phyloP scores from a whole-genome alignment of 2,329 filamentous ascomycete species.

The Trichophyton equinum region DNA sequence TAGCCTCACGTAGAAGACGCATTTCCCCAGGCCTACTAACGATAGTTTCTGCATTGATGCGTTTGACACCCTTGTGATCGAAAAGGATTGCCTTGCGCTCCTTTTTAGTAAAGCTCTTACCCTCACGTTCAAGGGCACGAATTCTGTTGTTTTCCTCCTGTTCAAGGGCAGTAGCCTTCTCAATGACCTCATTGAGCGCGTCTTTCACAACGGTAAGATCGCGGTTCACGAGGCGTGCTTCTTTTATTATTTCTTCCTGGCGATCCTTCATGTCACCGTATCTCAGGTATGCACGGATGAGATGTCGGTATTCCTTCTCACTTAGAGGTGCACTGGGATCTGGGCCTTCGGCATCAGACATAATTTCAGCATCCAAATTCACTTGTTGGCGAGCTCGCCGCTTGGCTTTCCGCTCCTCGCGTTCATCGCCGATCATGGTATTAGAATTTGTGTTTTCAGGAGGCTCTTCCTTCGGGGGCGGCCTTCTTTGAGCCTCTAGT shows the following conservation, averaged over 20 bases:
- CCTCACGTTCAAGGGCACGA: slow-evolving; percentile 54
- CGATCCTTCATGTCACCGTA: slow-evolving; percentile 86
- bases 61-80: slow-evolving; percentile 84
- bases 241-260: slow-evolving; percentile 71
- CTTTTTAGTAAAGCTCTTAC: slow-evolving; percentile 83
- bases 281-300: slow-evolving; percentile 80
- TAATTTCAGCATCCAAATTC: slow-evolving; percentile 54
- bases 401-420: slow-evolving; percentile 55
- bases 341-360: slow-evolving; percentile 48
- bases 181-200: slow-evolving; percentile 65
- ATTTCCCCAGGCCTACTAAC: slow-evolving; percentile 84
- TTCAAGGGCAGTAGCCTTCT: slow-evolving; percentile 56
- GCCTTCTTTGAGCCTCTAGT: slow-evolving; percentile 63
- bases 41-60: slow-evolving; percentile 90
- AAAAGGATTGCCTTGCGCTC: slow-evolving; percentile 95
- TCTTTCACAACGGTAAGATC: slow-evolving; percentile 67
- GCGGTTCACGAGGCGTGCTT: slow-evolving; percentile 71
- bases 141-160: slow-evolving; percentile 58
- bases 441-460: slow-evolving; percentile 13
- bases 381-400: slow-evolving; percentile 56
- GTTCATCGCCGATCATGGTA: slow-evolving; percentile 31
- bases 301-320: slow-evolving; percentile 84
- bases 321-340: slow-evolving; percentile 84
- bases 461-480: slow-evolving; percentile 54
- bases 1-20: slow-evolving; percentile 64